Evolutionary conservation across 2,329 filamentous ascomycete genomes (phyloP).

Genomic region (Didymella segeticola): DNA sequence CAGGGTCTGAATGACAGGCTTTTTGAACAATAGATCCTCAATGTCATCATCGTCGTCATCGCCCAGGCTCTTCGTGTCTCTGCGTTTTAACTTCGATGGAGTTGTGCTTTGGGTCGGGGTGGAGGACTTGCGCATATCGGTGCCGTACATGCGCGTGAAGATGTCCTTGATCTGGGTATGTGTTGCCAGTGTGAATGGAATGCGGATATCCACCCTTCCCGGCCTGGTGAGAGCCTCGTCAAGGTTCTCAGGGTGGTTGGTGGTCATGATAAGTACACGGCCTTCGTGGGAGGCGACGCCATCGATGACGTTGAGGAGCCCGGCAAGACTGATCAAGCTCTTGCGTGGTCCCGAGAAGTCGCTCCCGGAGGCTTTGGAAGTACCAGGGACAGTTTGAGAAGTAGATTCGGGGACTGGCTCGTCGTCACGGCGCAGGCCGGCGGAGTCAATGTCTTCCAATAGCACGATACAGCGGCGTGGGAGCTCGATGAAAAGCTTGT

Average conservation of each 20-base stretch:
- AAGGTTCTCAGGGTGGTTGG: slow-evolving; percentile 75
- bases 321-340: slow-evolving; percentile 73
- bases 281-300: slow-evolving; percentile 82
- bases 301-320: slow-evolving; percentile 83
- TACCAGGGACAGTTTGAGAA: not conserved
- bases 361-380: not conserved
- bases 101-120: not conserved
- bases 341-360: slow-evolving; percentile 19
- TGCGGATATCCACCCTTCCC: slow-evolving; percentile 72
- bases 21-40: slow-evolving; percentile 13
- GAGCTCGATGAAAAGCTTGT: slow-evolving; percentile 52
- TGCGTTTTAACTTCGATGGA: not conserved
- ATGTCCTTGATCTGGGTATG: slow-evolving; percentile 51
- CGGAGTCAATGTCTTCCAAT: slow-evolving; percentile 58
- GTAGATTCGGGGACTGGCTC: slow-evolving; percentile 18
- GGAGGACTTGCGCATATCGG: slow-evolving; percentile 1
- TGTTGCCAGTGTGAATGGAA: slow-evolving; percentile 63
- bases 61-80: not conserved
- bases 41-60: slow-evolving; percentile 12
- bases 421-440: slow-evolving; percentile 51
- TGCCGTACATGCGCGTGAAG: slow-evolving; percentile 51
- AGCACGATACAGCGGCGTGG: slow-evolving; percentile 55
- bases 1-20: slow-evolving; percentile 19
- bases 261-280: slow-evolving; percentile 81
- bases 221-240: slow-evolving; percentile 77